Base-by-base conservation (phyloP, 2,329 filamentous ascomycete genomes). In the Ustulina deusta region DNA sequence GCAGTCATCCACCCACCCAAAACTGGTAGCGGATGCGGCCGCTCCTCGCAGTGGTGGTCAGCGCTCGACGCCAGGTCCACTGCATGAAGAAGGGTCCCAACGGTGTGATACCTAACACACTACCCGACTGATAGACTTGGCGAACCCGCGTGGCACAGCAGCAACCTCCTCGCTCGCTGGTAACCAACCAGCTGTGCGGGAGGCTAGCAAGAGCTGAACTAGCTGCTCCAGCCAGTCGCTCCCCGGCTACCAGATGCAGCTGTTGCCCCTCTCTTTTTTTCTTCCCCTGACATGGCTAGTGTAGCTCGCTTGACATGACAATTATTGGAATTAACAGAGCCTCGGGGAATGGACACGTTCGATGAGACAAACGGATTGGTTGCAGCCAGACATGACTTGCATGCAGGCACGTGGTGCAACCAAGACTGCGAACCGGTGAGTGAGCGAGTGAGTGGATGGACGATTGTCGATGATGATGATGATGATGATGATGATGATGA, bases 1-100 rank as follows among this genome's bases (percentile, higher is more conserved):
- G 51, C 56, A 25, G 56, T 61, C 66, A 38, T 61, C 56, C 48
- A 46, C 61, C 44, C n/a, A n/a, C n/a, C n/a, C n/a, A n/a, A 56
- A 52, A 32, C 48, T 52, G 58, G 65, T 59, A 68, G 62, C 68
- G 65, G 62, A 40, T 71, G 69, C 69, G 69, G 69, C 69, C 69
- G 69, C 59, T 66, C 61, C 44, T 48, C 32, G 52, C 22, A 17
- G 49, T 57, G 40, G 44, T 46, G 40, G 44, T 46, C 46, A 38
- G 51, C 55, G 54, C 52, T 48, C n/a, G 42, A 58, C 27, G 56
- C 54, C 27, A 62, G 52, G 56, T 49, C 40, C 54, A 58, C 52
- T 59, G 49, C 62, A 63, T 55, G 44, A 52, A 52, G 20, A 54
- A 61, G 64, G 42, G 25, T 56, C 34, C 64, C 61, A 54, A 52